Evolutionary conservation across 129 eudicot species (phyloP), one percentile per base, ranked within the genome.

Genomic region (Escallonia herrerae): DNA sequence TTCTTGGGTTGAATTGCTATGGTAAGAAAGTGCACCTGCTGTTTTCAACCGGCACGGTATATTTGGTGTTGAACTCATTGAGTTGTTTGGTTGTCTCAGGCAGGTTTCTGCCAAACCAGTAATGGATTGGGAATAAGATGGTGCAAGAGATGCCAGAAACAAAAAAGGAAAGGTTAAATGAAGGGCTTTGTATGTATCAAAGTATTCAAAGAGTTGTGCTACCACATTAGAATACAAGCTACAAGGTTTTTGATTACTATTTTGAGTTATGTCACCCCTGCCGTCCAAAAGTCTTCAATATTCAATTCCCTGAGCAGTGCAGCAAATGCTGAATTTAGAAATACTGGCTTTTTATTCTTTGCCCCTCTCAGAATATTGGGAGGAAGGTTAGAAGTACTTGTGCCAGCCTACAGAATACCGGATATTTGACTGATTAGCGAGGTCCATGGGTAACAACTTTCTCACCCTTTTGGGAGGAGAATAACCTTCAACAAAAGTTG

Each of bases 121-220:
- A 60, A 38, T 60, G 64, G 64, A 60, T 47, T 2, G 46, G 9
- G 15, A 60, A 60, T 8, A 7, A 7, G 64, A 60, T 47, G 48
- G 48, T 52, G 3, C 63, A 42, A 43, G 40, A 43, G 49, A 62
- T 62, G 66, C 66, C 52, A 41, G 53, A 40, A 58, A 58, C 63
- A 59, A 40, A 40, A n/a, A 59, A 4, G 47, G 12, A 59, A 11
- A 59, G 40, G 8, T 3, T 59, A 11, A 14, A 4, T 22, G 33
- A 56, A 14, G 61, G 61, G 7, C 61, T 22, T 22, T 22, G 33
- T 22, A 22, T 22, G n/a, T 22, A 22, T 22, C 1, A 22, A 22
- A 22, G 33, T 22, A 22, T 22, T 22, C 33, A 22, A 22, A 0
- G 33, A 22, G 33, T 22, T 22, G 33, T 22, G 33, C 33, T 22